phyloP scores from a whole-genome alignment of 2,329 filamentous ascomycete species.

The Fusarium clavum region DNA sequence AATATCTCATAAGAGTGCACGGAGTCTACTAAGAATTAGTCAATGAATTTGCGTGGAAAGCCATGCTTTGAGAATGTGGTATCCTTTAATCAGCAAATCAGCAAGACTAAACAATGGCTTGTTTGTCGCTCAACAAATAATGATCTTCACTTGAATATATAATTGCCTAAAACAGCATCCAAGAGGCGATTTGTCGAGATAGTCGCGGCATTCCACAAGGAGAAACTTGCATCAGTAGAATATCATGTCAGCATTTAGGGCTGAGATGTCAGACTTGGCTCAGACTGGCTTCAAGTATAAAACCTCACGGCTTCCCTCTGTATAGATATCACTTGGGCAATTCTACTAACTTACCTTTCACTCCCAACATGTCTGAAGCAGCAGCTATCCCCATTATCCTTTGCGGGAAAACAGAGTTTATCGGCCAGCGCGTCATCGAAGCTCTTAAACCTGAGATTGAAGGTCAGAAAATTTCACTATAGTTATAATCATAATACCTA shows the following conservation, averaged over 20 bases:
- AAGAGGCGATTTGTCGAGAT: fast-evolving
- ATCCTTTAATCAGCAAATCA: not conserved
- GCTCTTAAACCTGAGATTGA: conserved; percentile 32
- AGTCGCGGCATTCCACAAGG: fast-evolving
- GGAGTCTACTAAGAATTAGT: not conserved
- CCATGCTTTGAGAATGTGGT: no score
- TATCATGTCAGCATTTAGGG: conserved; percentile 1
- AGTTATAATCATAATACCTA: not conserved
- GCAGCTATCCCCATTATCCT: conserved; percentile 23
- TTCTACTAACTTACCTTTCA: not conserved
- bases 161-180: fast-evolving
- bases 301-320: fast-evolving
- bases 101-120: not conserved
- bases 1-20: fast-evolving
- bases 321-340: fast-evolving
- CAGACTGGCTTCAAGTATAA: not conserved
- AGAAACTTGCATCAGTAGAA: not conserved
- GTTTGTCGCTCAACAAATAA: not conserved
- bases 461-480: not conserved
- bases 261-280: not conserved
- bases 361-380: not conserved
- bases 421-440: conserved; percentile 16
- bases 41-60: not conserved
- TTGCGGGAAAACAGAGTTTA: conserved; percentile 29
- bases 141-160: not conserved